Base-by-base conservation (phyloP, 2,329 filamentous ascomycete genomes). In the Truncatella angustata region DNA sequence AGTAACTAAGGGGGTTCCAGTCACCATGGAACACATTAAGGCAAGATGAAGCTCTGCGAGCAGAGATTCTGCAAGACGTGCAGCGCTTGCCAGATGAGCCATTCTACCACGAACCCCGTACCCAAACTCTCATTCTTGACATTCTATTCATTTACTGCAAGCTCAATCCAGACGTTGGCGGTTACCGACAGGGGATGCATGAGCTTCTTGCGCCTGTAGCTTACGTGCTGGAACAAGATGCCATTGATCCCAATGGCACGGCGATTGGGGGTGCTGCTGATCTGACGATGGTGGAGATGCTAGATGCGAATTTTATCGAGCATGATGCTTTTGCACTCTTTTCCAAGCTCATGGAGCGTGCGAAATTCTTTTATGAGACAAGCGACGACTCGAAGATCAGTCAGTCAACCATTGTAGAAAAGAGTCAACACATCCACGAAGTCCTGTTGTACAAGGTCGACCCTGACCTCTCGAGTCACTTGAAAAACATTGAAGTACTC, bases 131-230 rank as follows among this genome's bases (percentile, higher is more conserved):
- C 70, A 86, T 99, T 61, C 73, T 95, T 28, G 90, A 99, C 65
- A 85, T 97, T 28, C 77, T 99, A 30, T 99, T 97, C 70, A 82
- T 99, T 58, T 97, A 92, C 72, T 94, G 91, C 73, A 97, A 96
- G 70, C 80, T 95, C 49, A 90, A 97, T 64, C 90, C 90, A 2
- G 85, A 87, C 59, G 80, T 91, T 50, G 91, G 91, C 14, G 91
- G 84, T 16, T 99, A 99, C 67, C 85, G 94, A n/a, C 94, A 99
- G 73, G 94, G 94, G 10, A 99, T 99, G 93, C 94, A 99, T 67
- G 94, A 99, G 71, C 76, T 99, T 39, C 77, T 97, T 12, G 94
- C 94, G 0, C 92, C 94, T 0, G 85, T 99, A 34, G 75, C 97
- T 5, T 91, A 91, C 79, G 88, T 91, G 2, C 74, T 97, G 5